Evolutionary conservation across 2,329 filamentous ascomycete genomes (phyloP), one percentile per base, ranked within the genome.

Genomic region (Colletotrichum incanum): DNA sequence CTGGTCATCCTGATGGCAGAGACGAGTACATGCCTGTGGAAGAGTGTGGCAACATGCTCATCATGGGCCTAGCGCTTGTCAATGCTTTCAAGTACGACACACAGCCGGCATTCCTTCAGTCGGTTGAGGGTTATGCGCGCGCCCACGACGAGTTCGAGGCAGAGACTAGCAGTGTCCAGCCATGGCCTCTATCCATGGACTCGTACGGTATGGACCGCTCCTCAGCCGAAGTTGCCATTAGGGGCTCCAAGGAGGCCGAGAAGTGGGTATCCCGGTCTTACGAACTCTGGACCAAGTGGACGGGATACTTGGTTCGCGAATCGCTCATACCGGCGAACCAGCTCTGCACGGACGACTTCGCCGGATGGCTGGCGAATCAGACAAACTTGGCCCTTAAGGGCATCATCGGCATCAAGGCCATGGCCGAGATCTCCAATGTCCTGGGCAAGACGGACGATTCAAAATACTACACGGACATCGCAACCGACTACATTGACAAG

Each of bases 21-120:
- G 92, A 93, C 76, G 92, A 93, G 78, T 93, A 93, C 76, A 93
- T 93, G 92, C 92, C 92, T 0, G 89, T 93, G 0, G 92, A 93
- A 77, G 92, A 94, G 80, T 93, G 91, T 76, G 92, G 92, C 5
- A 90, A 94, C 76, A 93, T 95, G 86, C 84, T 95, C 62, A 93
- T 94, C 76, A 93, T 94, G 92, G 93, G 92, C 0, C 84, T 96
- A 62, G 92, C 94, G 5, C 83, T 96, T 47, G 90, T 93, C 26
- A 95, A 96, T 76, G 92, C 93, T 1, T 84, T 96, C 65, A 89
- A 85, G 58, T 93, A 94, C 74, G 85, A 87, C 66, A 86, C 88
- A 2, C 84, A 87, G 58, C 85, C 86, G 5, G 85, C 89, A 6
- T 93, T 92, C 39, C 83, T 89, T 12, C 91, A 88, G 86, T 88